Base-by-base conservation (phyloP, 2,329 filamentous ascomycete species). In the Fusarium sacchari region DNA sequence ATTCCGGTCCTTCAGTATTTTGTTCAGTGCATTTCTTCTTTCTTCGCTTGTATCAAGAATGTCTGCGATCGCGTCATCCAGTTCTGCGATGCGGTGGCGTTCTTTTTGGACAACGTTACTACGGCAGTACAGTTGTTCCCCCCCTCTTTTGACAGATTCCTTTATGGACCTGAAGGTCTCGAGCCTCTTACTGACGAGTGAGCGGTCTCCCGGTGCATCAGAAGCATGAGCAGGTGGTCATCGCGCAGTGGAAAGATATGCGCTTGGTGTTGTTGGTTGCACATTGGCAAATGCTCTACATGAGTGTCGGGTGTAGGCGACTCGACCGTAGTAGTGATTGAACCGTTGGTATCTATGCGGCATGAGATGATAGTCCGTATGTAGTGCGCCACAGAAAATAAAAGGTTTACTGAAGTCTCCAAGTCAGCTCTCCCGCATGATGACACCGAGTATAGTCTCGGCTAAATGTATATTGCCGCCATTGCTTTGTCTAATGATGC, bases 231-330 rank as follows among this genome's bases (percentile, higher is more conserved):
- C 3, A 14, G 4, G 1, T 4, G 3, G 2, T 5, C 10, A 7
- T 0, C 1, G 12, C 2, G n/a, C 3, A 6, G 13, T 17, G 13
- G 3, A 6, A 15, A 6, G 9, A 9, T 4, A 12, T 3, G 3
- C 0, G 2, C 12, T 6, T 26, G 8, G 13, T 11, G 15, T 18
- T 3, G 3, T 15, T 0, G 13, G n/a, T 20, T 8, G 30, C 17
- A 20, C 7, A 6, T 3, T 34, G 6, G 17, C 12, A 11, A 18
- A 7, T 7, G 0, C 6, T 36, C 3, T 24, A 20, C 12, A 15
- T 1, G 18, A 22, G 49, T 0, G 8, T 22, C 2, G 0, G 7
- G 3, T 12, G 11, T 2, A 4, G 11, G 15, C 11, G 28, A 1
- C 14, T 6, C 12, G 7, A 0, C 2, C 3, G 5, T 22, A 28